Evolutionary conservation across 23 red algal species (phyloP).

Genomic region (Gracilariopsis chorda): DNA sequence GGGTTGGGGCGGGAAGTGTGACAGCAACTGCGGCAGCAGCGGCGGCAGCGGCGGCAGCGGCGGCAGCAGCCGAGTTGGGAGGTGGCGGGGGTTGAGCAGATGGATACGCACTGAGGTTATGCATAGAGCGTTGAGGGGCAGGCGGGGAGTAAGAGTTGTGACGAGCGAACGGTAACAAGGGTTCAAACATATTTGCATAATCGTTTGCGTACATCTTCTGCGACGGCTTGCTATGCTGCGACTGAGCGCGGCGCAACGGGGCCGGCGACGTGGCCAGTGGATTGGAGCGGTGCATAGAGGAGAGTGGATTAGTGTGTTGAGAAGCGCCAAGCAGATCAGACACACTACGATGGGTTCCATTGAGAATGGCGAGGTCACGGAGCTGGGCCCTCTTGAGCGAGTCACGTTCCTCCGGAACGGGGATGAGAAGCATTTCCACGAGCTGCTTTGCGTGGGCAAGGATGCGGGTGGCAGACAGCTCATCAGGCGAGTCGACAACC

Average conservation of each 20-base stretch:
- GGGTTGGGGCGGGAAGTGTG: too few relatives aligned
- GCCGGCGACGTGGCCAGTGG: constrained; percentile 19
- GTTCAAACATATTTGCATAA: constrained; percentile 5
- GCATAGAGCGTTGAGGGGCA: not conserved
- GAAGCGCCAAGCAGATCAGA: not conserved
- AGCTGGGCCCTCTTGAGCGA: constrained; percentile 89
- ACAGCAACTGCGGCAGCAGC: too few relatives aligned
- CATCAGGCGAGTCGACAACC: constrained; percentile 64
- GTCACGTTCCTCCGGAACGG: constrained; percentile 91
- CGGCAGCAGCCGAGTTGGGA: not conserved
- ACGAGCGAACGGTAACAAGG: not conserved
- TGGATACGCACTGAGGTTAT: not conserved
- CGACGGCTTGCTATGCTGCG: not conserved
- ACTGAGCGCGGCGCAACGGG: constrained; percentile 16
- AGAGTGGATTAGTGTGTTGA: not conserved
- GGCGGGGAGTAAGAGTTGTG: not conserved
- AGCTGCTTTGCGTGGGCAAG: constrained; percentile 82
- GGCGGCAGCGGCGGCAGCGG: not conserved
- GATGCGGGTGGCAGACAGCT: constrained; percentile 63
- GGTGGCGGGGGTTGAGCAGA: not conserved
- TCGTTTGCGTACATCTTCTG: not conserved
- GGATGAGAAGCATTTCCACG: constrained; percentile 87
- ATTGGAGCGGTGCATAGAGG: not conserved
- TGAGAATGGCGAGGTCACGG: constrained; percentile 92
- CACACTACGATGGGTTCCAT: constrained; percentile 77